A percentile compares a stretch with the other conserved stretches of the same genome.
These are phyloP conservation scores for Aspergillus sp. DNA, from an alignment of 2,329 filamentous ascomycete species.

Conservation along the genomic window DNA sequence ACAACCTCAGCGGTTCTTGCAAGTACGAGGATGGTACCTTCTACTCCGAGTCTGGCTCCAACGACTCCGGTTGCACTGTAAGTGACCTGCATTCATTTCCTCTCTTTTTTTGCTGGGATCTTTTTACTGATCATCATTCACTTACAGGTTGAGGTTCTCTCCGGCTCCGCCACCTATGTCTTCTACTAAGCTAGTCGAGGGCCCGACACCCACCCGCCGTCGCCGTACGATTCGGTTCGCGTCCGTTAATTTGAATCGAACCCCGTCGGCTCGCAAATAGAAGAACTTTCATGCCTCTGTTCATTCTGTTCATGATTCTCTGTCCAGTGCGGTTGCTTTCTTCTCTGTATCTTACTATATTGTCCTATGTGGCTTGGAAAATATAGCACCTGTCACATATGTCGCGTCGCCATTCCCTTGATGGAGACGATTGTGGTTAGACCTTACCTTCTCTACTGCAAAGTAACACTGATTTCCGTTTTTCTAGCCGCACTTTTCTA, in stretches of 20 bases:
- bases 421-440: slow-evolving; percentile 25
- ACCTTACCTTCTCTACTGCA: slow-evolving; percentile 24
- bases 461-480: slow-evolving; percentile 22
- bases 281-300: slow-evolving; percentile 19
- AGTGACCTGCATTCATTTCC: slow-evolving; percentile 38
- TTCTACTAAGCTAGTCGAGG: slow-evolving; percentile 36
- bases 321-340: slow-evolving; percentile 32
- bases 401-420: slow-evolving; percentile 20
- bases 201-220: slow-evolving; percentile 11
- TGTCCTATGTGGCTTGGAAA: slow-evolving; percentile 31
- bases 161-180: slow-evolving; percentile 54
- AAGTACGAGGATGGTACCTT: slow-evolving; percentile 67
- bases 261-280: slow-evolving; percentile 19
- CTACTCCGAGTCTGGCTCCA: slow-evolving; percentile 52
- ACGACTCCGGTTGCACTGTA: slow-evolving; percentile 76
- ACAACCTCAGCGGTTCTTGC: slow-evolving; percentile 62
- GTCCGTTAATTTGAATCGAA: neutral
- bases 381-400: slow-evolving; percentile 30
- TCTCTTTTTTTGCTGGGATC: neutral
- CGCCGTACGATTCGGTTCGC: neutral
- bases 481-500: neutral
- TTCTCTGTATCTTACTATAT: slow-evolving; percentile 43
- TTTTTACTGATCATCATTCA: neutral
- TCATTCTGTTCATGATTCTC: slow-evolving; percentile 34
- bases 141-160: slow-evolving; percentile 50